Conservation (phyloP, 345 rosid species). For the Raphanus sativus region DNA sequence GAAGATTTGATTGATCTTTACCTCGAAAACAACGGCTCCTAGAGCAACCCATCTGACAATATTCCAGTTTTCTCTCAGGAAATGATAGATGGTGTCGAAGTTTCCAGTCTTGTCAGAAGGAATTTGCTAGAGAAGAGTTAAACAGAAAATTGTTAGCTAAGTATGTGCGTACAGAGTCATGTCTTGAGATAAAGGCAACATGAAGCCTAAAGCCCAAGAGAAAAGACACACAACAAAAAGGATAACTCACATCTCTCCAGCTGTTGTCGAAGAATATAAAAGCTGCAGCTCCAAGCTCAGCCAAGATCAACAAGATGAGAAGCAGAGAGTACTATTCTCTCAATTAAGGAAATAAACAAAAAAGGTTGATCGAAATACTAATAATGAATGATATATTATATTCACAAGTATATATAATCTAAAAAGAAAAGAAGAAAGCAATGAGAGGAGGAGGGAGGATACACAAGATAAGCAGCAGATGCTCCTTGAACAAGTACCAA, state of each 20-base stretch:
- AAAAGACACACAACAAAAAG: background rate
- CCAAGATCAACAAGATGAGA: slow-evolving; percentile 85
- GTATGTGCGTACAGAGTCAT: background rate
- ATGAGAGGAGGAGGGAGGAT: slow-evolving; percentile 48
- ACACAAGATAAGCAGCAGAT: slow-evolving; percentile 95
- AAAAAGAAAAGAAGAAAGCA: background rate
- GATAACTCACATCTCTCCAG: slow-evolving; percentile 75
- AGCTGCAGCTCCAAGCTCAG: slow-evolving; percentile 87
- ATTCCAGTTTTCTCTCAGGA: slow-evolving; percentile 78
- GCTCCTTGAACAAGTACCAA: slow-evolving; percentile 69
- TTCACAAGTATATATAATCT: background rate
- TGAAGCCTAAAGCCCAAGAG: background rate
- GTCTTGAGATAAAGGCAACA: slow-evolving; percentile 3
- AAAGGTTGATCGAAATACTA: background rate
- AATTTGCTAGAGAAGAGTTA: slow-evolving; percentile 53
- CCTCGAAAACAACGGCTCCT: slow-evolving; percentile 85
- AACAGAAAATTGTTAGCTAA: slow-evolving; percentile 7
- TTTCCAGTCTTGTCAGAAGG: slow-evolving; percentile 86
- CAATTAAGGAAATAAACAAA: slow-evolving; percentile 56
- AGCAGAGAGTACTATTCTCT: slow-evolving; percentile 64
- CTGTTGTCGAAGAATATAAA: slow-evolving; percentile 86
- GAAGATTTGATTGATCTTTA: slow-evolving; percentile 34
- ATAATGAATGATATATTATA: background rate
- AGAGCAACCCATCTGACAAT: slow-evolving; percentile 91
- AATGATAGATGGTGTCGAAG: slow-evolving; percentile 65